Evolutionary conservation across 1,284 basidiomycete species (phyloP).

Genomic region (Malassezia obtusa): DNA sequence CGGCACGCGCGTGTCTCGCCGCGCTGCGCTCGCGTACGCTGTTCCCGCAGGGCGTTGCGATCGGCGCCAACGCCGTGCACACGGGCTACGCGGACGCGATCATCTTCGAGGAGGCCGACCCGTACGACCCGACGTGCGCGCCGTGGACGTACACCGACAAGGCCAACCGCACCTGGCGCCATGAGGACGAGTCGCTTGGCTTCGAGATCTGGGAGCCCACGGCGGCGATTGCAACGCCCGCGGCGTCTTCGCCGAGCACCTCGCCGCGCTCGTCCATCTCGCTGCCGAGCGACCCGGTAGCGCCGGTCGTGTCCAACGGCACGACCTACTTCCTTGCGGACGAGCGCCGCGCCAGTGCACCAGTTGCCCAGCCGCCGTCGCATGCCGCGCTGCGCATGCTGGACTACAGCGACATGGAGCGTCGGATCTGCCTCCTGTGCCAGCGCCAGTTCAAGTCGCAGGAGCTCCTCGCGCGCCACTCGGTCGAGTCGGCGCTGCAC

Average conservation of each 20-base stretch:
- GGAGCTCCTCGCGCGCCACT: conserved; percentile 13
- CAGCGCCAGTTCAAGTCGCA: conserved; percentile 7
- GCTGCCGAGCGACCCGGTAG: not conserved
- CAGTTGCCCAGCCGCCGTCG: not conserved
- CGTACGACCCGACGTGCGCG: conserved; percentile 15
- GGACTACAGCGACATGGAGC: conserved; percentile 11
- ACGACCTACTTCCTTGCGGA: conserved; percentile 9
- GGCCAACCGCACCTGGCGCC: conserved; percentile 6
- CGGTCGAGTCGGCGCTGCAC: conserved; percentile 10
- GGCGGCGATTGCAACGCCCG: not conserved
- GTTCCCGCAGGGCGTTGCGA: conserved; percentile 1
- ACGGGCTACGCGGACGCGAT: conserved; percentile 11
- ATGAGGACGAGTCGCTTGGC: conserved; percentile 16
- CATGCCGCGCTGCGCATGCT: conserved; percentile 10
- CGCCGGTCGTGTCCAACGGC: conserved; percentile 2
- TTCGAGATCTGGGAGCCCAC: conserved; percentile 13
- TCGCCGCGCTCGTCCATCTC: conserved; percentile 5
- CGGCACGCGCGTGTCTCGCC: conserved; percentile 1
- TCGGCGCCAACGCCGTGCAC: not conserved
- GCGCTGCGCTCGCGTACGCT: conserved; percentile 1
- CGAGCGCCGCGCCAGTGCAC: not conserved
- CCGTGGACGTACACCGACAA: conserved; percentile 10
- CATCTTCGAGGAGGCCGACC: conserved; percentile 17
- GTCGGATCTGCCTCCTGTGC: conserved; percentile 15
- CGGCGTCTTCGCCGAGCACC: not conserved